Conservation (phyloP, 129 eudicot species). For the Flaveria ramosissima region DNA sequence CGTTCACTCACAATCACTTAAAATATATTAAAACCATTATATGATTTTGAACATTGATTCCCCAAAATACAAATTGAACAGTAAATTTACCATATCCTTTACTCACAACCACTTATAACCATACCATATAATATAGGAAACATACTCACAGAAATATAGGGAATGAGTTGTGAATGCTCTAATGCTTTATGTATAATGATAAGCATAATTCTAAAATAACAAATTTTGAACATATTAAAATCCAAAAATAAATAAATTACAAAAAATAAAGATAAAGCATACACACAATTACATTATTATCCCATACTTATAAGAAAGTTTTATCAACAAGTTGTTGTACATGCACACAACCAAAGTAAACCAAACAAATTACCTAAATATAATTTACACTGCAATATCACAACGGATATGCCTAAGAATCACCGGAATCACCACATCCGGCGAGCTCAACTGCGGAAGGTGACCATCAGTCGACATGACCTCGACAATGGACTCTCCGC, state of each 20-base stretch:
- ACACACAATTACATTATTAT: conserved; percentile 18
- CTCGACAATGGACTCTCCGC: conserved; percentile 84
- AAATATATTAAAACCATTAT: too few relatives aligned
- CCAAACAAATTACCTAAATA: conserved; percentile 21
- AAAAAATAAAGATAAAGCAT: background rate
- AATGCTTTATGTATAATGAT: background rate
- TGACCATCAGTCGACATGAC: conserved; percentile 97
- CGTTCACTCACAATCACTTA: too few relatives aligned
- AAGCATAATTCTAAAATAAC: background rate
- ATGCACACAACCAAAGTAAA: conserved; percentile 19
- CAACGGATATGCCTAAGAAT: conserved; percentile 78
- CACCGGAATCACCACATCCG: conserved; percentile 89
- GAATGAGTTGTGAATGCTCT: too few relatives aligned
- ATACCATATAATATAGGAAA: too few relatives aligned
- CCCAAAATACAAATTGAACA: too few relatives aligned
- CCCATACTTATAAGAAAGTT: background rate
- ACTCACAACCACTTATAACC: too few relatives aligned
- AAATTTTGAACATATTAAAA: background rate
- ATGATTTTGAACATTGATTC: too few relatives aligned
- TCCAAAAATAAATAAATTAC: background rate
- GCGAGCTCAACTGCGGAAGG: conserved; percentile 93
- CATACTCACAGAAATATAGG: too few relatives aligned
- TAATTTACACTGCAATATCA: conserved; percentile 51
- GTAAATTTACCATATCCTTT: too few relatives aligned
- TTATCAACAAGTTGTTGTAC: conserved; percentile 32